phyloP scores from a whole-genome alignment of 371 early-diverging fungal species.

The Mortierella sp. region DNA sequence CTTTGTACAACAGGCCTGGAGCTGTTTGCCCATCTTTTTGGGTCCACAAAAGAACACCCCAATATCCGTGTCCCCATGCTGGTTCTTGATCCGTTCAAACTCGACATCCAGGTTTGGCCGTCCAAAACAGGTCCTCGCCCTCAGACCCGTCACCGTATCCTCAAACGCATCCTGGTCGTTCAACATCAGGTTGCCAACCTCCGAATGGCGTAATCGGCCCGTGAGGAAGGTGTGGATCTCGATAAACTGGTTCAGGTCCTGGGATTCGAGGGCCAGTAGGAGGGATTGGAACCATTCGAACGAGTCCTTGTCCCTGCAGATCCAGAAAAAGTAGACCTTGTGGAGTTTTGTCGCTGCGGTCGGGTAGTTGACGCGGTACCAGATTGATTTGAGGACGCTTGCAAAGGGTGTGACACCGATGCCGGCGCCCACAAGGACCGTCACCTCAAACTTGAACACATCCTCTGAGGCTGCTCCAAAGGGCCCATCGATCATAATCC shows the following conservation, averaged over 20 bases:
- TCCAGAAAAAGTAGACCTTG: slow-evolving; percentile 91
- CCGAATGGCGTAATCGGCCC: slow-evolving; percentile 62
- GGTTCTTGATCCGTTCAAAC: slow-evolving; percentile 60
- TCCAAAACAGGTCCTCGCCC: slow-evolving; percentile 69
- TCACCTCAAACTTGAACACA: slow-evolving; percentile 84
- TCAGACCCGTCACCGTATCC: slow-evolving; percentile 68
- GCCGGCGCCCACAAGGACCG: slow-evolving; percentile 85
- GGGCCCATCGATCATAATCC: slow-evolving; percentile 87
- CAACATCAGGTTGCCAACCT: slow-evolving; percentile 64
- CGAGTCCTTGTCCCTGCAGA: slow-evolving; percentile 80
- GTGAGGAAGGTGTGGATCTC: slow-evolving; percentile 83
- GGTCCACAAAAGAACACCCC: slow-evolving; percentile 76
- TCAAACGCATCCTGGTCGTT: slow-evolving; percentile 62
- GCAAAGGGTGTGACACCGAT: slow-evolving; percentile 77
- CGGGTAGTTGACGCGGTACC: slow-evolving; percentile 61
- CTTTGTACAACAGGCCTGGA: slow-evolving; percentile 52
- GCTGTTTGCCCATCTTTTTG: slow-evolving; percentile 59
- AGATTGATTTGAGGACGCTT: slow-evolving; percentile 59
- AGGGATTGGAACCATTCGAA: slow-evolving; percentile 86
- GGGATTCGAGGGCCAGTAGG: slow-evolving; percentile 74
- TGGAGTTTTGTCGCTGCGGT: slow-evolving; percentile 63
- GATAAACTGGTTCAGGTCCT: slow-evolving; percentile 71
- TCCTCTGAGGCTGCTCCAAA: slow-evolving; percentile 90
- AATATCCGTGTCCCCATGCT: slow-evolving; percentile 62
- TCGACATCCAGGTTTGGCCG: slow-evolving; percentile 65